These are phyloP conservation scores for Mortierella sp. DNA, from an alignment of 371 early-diverging fungal genomes.

Conservation along the genomic window DNA sequence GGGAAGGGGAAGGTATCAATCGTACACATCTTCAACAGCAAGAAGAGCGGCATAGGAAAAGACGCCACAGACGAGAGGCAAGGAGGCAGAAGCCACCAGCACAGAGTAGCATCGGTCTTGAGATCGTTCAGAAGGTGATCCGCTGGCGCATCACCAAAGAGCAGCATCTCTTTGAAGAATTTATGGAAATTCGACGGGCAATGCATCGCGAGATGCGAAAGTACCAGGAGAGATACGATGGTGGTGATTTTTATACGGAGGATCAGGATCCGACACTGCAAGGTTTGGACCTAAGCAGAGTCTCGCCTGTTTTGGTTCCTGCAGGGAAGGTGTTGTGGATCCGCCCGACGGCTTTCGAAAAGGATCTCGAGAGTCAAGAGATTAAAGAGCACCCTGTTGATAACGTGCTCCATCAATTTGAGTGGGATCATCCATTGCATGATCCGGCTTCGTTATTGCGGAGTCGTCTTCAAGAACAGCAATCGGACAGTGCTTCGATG, in stretches of 20 bases:
- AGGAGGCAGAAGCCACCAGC: slow-evolving; percentile 11
- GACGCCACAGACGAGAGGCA: background rate
- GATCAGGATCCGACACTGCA: background rate
- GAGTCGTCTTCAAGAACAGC: slow-evolving; percentile 22
- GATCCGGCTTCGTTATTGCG: slow-evolving; percentile 25
- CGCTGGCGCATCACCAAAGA: slow-evolving; percentile 47
- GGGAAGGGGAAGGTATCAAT: slow-evolving; percentile 26
- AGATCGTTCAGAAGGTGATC: slow-evolving; percentile 53
- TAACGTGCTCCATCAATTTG: slow-evolving; percentile 42
- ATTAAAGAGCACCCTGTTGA: slow-evolving; percentile 31
- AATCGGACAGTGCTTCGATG: slow-evolving; percentile 28
- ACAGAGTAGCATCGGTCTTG: slow-evolving; percentile 31
- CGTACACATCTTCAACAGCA: background rate
- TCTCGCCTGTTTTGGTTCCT: slow-evolving; percentile 33
- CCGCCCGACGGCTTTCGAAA: slow-evolving; percentile 39
- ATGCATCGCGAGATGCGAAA: slow-evolving; percentile 43
- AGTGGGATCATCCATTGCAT: slow-evolving; percentile 45
- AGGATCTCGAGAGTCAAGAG: slow-evolving; percentile 46
- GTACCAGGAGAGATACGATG: slow-evolving; percentile 19
- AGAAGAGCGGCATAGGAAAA: background rate
- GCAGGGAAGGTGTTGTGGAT: slow-evolving; percentile 52
- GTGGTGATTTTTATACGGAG: slow-evolving; percentile 1
- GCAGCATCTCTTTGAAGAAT: slow-evolving; percentile 40
- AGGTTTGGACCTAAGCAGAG: slow-evolving; percentile 11
- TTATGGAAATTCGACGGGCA: slow-evolving; percentile 48